Conservation (phyloP, 1,284 basidiomycete species). For the Albatrellus sp. region DNA sequence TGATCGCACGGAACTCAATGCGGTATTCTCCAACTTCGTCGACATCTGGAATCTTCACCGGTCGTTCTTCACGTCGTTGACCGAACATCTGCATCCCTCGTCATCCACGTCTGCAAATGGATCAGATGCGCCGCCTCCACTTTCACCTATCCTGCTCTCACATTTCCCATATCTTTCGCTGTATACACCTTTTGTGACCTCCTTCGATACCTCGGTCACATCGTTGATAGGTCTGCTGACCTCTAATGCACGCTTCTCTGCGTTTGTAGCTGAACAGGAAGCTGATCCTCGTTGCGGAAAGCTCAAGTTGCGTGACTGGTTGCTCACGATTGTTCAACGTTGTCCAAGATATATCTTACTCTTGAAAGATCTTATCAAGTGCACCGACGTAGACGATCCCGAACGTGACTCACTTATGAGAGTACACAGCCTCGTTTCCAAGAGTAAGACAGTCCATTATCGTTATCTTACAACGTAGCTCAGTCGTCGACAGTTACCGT, state of each 20-base stretch:
- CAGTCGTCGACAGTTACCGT: constrained; percentile 47
- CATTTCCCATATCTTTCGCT: constrained; percentile 48
- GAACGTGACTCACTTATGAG: constrained; percentile 49
- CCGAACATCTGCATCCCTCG: constrained; percentile 27
- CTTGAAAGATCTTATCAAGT: constrained; percentile 63
- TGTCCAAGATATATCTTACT: constrained; percentile 78
- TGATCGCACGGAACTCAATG: constrained; percentile 53
- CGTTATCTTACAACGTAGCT: neutral
- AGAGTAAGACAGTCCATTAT: constrained; percentile 38
- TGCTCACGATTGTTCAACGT: constrained; percentile 78
- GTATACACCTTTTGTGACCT: constrained; percentile 73
- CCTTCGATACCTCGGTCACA: constrained; percentile 58
- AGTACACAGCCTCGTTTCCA: constrained; percentile 57
- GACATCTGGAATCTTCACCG: constrained; percentile 86
- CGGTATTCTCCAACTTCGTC: constrained; percentile 81
- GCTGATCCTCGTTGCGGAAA: constrained; percentile 54
- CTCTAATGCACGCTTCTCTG: constrained; percentile 41
- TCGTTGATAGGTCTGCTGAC: constrained; percentile 38
- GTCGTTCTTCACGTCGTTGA: constrained; percentile 59
- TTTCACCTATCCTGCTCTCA: constrained; percentile 34
- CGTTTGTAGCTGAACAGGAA: constrained; percentile 51
- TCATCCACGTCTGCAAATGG: constrained; percentile 11
- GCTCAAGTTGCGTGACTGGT: constrained; percentile 70
- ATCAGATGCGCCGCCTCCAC: constrained; percentile 15
- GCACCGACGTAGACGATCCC: constrained; percentile 48